Evolutionary conservation across 2,329 filamentous ascomycete genomes (phyloP), one percentile per base, ranked within the genome.

Genomic region (Aspergillus pseudoterreus): DNA sequence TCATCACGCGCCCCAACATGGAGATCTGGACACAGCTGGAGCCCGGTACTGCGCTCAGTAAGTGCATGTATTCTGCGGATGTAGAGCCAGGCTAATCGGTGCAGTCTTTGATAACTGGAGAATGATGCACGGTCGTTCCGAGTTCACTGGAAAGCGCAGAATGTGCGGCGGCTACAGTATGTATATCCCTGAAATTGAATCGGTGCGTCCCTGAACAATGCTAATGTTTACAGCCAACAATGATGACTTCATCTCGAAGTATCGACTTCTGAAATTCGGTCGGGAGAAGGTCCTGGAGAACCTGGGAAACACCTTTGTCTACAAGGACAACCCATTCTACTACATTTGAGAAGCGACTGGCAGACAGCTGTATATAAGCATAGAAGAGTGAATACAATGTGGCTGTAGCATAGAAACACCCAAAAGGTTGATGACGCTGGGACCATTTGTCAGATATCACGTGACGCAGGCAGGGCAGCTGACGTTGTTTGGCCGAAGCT

Each of bases 81-180:
- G 55, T 56, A 17, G n/a, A 24, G 10, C 27, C 27, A 30, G 27
- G 44, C 58, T 51, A 42, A 54, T 56, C 32, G 2, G 43, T 44
- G 10, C 60, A 88, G 88, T 97, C 43, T 96, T 99, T 69, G 90
- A 99, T 67, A 97, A 99, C 65, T 96, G 92, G 91, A 82, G 94
- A 53, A 87, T 96, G 32, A 74, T 97, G 60, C 94, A 99, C 70
- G 94, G 92, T 1, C 79, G 94, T 61, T 85, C 85, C 47, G 82
- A 82, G 0, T 99, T 97, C 64, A 87, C 85, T 5, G 94, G 94
- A 1, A 84, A 87, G 65, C 79, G 94, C 59, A 84, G 92, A 59
- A 88, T 99, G 65, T 96, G 92, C 69, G 94, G 94, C 53, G 92
- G 83, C 9, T 97, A 97, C 64, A 86, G 90, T 91, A 75, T 79